A percentile compares a stretch with the other conserved stretches of the same genome.
Conservation (phyloP, 345 rosid genomes). For the Aquilaria sinensis region DNA sequence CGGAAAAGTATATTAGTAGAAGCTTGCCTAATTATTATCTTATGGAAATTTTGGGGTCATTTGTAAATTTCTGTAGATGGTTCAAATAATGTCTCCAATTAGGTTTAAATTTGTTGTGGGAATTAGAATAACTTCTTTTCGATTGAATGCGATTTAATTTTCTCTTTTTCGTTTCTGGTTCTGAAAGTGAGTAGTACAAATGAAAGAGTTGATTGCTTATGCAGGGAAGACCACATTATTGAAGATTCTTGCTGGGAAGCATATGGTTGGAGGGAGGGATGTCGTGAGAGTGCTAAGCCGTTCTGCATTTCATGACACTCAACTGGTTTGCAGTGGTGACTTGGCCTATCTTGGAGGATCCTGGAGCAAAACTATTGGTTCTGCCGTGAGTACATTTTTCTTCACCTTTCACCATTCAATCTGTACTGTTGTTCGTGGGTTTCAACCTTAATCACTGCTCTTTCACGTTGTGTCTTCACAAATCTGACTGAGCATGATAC, state of each 20-base stretch:
- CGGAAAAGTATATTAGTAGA: no score
- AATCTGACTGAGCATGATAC: no score
- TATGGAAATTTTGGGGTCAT: neutral
- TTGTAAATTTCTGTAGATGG: neutral
- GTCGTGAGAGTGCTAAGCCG: slow-evolving; percentile 71
- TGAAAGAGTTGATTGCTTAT: neutral
- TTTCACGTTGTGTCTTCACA: no score
- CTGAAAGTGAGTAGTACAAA: neutral
- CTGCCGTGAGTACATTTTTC: slow-evolving; percentile 54
- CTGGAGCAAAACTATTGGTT: slow-evolving; percentile 89
- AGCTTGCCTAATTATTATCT: neutral
- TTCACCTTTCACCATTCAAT: neutral
- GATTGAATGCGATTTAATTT: neutral
- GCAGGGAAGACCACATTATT: slow-evolving; percentile 85
- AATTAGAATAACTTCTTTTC: neutral
- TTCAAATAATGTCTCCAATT: neutral
- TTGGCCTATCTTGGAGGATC: slow-evolving; percentile 88
- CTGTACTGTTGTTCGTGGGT: no score
- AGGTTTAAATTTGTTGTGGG: neutral
- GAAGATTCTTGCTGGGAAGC: slow-evolving; percentile 84
- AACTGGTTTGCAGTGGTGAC: slow-evolving; percentile 77
- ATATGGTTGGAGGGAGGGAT: slow-evolving; percentile 89
- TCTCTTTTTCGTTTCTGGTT: neutral
- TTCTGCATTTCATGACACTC: slow-evolving; percentile 90
- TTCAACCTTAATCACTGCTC: no score